Base-by-base conservation (phyloP, 2,329 filamentous ascomycete genomes). In the Colletotrichum coccodes region DNA sequence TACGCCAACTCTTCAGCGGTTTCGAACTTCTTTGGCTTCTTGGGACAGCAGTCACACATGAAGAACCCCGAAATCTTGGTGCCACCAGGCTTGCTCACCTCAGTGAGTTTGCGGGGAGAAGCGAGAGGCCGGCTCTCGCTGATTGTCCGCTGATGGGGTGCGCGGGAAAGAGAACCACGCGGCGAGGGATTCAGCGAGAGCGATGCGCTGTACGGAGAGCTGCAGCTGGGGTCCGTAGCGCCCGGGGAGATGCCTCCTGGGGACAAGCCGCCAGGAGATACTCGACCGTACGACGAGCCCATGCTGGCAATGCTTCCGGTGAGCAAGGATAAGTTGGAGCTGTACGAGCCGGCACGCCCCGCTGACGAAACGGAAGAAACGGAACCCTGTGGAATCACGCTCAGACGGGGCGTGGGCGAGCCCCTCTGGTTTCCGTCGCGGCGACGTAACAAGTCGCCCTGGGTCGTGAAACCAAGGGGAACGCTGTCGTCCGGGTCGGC, bases 11-110 rank as follows among this genome's bases (percentile, higher is more conserved):
- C 94, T 71, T 95, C 92, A 71, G 90, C 86, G 5, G 90, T 93
- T 73, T 97, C 94, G 75, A 98, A 98, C 76, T 97, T 97, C 81
- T 97, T 97, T 1, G 95, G 95, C 81, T 98, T 98, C 81, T 98
- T 98, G 0, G 94, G 95, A 80, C 95, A 98, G 79, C 95, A 98
- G 76, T 97, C 94, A 81, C 95, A 98, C 81, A 97, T 88, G 72
- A 82, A 84, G 50, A 86, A 85, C 1, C 81, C 85, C 65, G 87
- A 85, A 30, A 88, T 78, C 74, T 87, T 87, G n/a, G 84, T 78
- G 4, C 78, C 79, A 12, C 76, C 74, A 16, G 80, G 77, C 75
- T 87, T 87, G 50, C 83, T 79, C n/a, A 85, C 78, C 36, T 89
- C 87, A 0, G 79, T 79, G 21, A 87, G 76, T 72, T 86, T 87